Percentiles rank a stretch among this genome's conserved stretches.
These are phyloP conservation scores for Monilinia aucupariae DNA, from an alignment of 2,329 filamentous ascomycete genomes.

Conservation along the genomic window DNA sequence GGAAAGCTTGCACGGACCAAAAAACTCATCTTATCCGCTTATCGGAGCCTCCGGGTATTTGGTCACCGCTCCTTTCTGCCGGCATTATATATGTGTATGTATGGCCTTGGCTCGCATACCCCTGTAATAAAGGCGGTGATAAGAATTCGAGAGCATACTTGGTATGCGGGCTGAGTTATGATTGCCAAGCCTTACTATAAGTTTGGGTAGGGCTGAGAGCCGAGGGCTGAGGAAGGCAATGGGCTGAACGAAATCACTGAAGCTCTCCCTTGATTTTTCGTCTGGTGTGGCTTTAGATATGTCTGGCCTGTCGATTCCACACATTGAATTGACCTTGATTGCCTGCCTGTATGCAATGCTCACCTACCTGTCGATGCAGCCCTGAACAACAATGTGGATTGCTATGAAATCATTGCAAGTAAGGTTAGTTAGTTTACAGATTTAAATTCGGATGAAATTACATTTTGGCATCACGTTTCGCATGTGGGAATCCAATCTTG, in stretches of 20 bases:
- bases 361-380: not conserved
- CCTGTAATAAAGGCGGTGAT: too few species aligned
- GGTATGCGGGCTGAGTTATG: too few species aligned
- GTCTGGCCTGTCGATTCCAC: not conserved
- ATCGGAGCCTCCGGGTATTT: not conserved
- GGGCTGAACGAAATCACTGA: not conserved
- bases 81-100: too few species aligned
- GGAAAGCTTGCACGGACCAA: not conserved
- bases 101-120: too few species aligned
- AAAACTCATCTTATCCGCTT: constrained; percentile 13
- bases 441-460: not conserved
- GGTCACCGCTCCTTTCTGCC: too few species aligned
- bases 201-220: not conserved
- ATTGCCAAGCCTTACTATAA: not conserved
- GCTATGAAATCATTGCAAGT: not conserved
- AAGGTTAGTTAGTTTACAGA: not conserved
- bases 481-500: constrained; percentile 2
- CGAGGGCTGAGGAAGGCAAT: too few species aligned
- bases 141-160: too few species aligned
- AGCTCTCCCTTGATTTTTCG: not conserved
- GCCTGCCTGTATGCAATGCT: not conserved
- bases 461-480: not conserved
- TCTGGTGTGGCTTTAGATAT: not conserved
- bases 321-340: not conserved
- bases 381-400: not conserved